A percentile compares a stretch with the other conserved stretches of the same genome.
Evolutionary conservation across 306 rosid genomes (phyloP).

Genomic region (Nissolia schottii): DNA sequence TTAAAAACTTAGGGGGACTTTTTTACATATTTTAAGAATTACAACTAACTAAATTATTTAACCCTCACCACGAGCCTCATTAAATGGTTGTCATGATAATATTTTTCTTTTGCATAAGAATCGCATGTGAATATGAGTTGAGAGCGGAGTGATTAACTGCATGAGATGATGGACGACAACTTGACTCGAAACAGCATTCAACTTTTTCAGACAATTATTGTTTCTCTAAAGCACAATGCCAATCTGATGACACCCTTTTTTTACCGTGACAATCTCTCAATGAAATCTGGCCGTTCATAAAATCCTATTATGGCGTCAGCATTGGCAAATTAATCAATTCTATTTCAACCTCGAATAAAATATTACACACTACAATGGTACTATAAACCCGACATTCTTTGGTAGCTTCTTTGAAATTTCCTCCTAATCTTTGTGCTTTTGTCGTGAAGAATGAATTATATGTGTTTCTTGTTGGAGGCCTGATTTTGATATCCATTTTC

Average conservation of each 20-base stretch:
- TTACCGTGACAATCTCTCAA: neutral
- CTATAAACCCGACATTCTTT: conserved; percentile 12
- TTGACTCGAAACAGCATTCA: neutral
- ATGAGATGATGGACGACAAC: neutral
- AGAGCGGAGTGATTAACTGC: neutral
- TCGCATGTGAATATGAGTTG: neutral
- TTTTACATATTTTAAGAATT: neutral
- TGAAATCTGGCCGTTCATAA: neutral
- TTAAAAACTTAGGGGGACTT: too few relatives aligned
- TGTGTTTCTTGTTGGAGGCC: neutral
- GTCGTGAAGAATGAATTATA: neutral
- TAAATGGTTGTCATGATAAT: too few relatives aligned
- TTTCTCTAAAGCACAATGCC: neutral
- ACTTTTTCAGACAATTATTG: neutral
- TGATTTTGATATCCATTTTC: neutral
- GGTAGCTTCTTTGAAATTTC: conserved; percentile 31
- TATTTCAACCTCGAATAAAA: conserved; percentile 1
- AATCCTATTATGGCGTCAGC: neutral
- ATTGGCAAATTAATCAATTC: neutral
- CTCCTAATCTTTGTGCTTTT: conserved; percentile 20
- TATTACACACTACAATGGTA: neutral
- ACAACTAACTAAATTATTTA: too few relatives aligned
- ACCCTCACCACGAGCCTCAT: too few relatives aligned
- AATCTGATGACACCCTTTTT: neutral
- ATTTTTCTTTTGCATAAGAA: too few relatives aligned